Evolutionary conservation across 495 filamentous ascomycete genomes (phyloP).

Genomic region (Tuber calosporum): DNA sequence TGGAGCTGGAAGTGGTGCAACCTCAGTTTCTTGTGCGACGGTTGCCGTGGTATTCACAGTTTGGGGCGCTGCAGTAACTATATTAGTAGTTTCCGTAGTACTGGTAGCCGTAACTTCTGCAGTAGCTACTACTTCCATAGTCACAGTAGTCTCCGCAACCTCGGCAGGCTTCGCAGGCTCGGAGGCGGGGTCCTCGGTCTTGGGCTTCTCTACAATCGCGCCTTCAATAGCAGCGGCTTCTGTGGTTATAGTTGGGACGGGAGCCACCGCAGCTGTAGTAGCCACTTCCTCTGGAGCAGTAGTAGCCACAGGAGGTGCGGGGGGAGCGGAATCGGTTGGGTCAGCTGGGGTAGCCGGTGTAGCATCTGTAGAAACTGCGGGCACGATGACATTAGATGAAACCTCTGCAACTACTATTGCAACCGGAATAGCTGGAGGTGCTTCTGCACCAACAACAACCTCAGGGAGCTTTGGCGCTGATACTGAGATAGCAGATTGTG

Average conservation of each 20-base stretch:
- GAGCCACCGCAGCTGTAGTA: conserved; percentile 18
- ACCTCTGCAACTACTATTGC: not conserved
- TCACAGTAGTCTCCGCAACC: not conserved
- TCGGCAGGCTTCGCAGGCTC: not conserved
- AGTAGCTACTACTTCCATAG: conserved; percentile 7
- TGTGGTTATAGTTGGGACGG: not conserved
- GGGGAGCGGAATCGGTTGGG: not conserved
- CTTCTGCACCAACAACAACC: conserved; percentile 40
- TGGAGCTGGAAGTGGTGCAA: conserved; percentile 17
- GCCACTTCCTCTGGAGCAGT: not conserved
- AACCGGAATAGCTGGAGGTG: conserved; percentile 19
- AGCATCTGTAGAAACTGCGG: conserved; percentile 34
- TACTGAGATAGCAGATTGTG: conserved; percentile 20
- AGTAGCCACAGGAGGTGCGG: not conserved
- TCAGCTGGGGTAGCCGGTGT: conserved; percentile 34
- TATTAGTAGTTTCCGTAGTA: conserved; percentile 33
- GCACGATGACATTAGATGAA: not conserved
- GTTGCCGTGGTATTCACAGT: conserved; percentile 23
- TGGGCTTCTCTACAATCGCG: not conserved
- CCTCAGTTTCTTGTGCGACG: not conserved
- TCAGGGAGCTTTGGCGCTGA: conserved; percentile 22
- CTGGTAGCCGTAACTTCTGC: conserved; percentile 9
- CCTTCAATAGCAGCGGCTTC: not conserved
- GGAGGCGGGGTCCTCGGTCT: not conserved
- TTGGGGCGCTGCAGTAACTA: conserved; percentile 35